These are phyloP conservation scores for Cryptococcus maquisensis DNA, from an alignment of 1,284 basidiomycete species.

Conservation along the genomic window DNA sequence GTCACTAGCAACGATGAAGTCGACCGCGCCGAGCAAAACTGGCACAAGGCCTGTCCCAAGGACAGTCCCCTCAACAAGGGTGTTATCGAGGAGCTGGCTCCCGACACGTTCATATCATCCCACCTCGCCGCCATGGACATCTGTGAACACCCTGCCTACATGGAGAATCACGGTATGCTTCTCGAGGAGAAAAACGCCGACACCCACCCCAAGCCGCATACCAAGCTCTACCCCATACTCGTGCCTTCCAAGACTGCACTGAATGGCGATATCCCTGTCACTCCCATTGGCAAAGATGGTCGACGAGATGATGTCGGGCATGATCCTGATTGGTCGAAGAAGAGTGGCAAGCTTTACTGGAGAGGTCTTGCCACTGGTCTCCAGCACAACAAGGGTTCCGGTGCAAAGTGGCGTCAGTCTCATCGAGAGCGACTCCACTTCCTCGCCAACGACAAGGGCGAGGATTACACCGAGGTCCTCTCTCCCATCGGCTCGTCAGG, in stretches of 20 bases:
- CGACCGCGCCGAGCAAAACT: slow-evolving; percentile 40
- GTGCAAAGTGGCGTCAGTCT: slow-evolving; percentile 42
- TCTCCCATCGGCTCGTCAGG: slow-evolving; percentile 38
- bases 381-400: slow-evolving; percentile 41
- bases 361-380: slow-evolving; percentile 46
- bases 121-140: slow-evolving; percentile 47
- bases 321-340: slow-evolving; percentile 35
- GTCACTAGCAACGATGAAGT: slow-evolving; percentile 35
- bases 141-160: slow-evolving; percentile 46
- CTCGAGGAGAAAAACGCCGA: slow-evolving; percentile 41
- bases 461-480: slow-evolving; percentile 30
- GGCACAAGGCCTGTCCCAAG: slow-evolving; percentile 40
- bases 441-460: slow-evolving; percentile 41
- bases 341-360: slow-evolving; percentile 49
- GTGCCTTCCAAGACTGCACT: slow-evolving; percentile 45
- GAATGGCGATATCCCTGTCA: slow-evolving; percentile 47
- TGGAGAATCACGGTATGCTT: slow-evolving; percentile 48
- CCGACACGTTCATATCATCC: slow-evolving; percentile 42
- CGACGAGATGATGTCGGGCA: slow-evolving; percentile 44
- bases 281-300: slow-evolving; percentile 46
- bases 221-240: slow-evolving; percentile 44
- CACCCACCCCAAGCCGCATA: slow-evolving; percentile 40
- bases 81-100: slow-evolving; percentile 26
- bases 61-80: slow-evolving; percentile 41
- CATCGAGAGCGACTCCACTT: slow-evolving; percentile 48